Conservation (phyloP, 768 basidiomycete genomes). For the Dacryopinax spathularia region DNA sequence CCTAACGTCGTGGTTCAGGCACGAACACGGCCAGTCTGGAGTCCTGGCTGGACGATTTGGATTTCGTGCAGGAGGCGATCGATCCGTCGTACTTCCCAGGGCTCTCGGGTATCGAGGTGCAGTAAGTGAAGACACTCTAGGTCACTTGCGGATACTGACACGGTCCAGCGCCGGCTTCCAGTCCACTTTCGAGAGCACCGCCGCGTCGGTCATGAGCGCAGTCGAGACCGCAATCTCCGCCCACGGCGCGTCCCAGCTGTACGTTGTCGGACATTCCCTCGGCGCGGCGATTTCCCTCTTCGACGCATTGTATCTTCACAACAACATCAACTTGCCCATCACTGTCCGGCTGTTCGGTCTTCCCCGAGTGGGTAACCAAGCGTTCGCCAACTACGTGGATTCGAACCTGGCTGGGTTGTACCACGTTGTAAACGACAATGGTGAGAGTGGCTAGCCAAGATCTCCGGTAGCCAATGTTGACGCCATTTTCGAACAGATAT, state of each 20-base stretch:
- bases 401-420: not conserved
- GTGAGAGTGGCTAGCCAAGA: not conserved
- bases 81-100: not conserved
- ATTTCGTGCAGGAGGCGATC: not conserved
- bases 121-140: not conserved
- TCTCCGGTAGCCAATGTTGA: not conserved
- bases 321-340: not conserved
- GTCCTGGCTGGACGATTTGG: not conserved
- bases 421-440: not conserved
- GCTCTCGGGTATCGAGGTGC: not conserved
- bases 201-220: not conserved
- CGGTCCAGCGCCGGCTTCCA: not conserved
- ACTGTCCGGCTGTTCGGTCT: not conserved
- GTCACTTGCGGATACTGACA: not conserved
- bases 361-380: not conserved
- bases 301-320: not conserved
- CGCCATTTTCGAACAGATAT: not conserved
- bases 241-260: not conserved
- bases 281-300: not conserved
- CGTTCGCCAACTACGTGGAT: conserved; percentile 3
- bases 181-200: not conserved
- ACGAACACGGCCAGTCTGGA: not conserved
- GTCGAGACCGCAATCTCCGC: not conserved
- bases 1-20: no score
- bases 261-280: not conserved